These are phyloP conservation scores for Geoglossum cookeanum DNA, from an alignment of 2,329 filamentous ascomycete genomes.

Conservation along the genomic window DNA sequence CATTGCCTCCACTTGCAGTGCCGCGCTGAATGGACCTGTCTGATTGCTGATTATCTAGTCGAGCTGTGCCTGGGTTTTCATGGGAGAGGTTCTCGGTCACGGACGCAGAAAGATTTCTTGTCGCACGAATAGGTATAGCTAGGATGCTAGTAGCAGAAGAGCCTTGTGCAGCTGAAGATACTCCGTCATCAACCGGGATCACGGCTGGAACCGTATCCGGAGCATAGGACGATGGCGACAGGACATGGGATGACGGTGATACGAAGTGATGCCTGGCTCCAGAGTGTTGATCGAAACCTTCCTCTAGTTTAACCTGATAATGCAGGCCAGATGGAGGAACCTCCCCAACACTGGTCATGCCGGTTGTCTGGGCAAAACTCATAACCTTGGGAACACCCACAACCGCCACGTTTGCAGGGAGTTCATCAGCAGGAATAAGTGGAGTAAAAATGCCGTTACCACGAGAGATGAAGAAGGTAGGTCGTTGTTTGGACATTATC, in stretches of 20 bases:
- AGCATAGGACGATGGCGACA: not conserved
- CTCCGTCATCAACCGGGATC: not conserved
- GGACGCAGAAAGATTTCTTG: not conserved
- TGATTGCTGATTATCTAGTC: not conserved
- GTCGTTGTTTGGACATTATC: not conserved
- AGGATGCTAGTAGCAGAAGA: no score
- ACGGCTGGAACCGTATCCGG: not conserved
- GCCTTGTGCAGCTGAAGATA: not conserved
- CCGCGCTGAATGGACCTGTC: not conserved
- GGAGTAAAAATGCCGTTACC: constrained; percentile 3
- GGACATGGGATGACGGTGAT: not conserved
- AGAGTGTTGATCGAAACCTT: not conserved
- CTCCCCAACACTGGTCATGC: constrained; percentile 2
- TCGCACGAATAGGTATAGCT: not conserved
- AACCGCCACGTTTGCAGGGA: not conserved
- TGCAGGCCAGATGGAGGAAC: not conserved
- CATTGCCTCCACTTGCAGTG: not conserved
- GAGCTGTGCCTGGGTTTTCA: not conserved
- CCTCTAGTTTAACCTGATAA: not conserved
- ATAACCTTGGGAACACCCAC: constrained; percentile 2
- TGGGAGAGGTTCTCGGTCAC: not conserved
- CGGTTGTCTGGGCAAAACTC: not conserved
- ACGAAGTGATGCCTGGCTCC: not conserved
- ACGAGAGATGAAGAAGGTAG: constrained; percentile 1
- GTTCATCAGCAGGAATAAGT: constrained; percentile 3